A percentile compares a stretch with the other conserved stretches of the same genome.
phyloP scores from a whole-genome alignment of 345 rosid genomes.

The Garcia nutans region DNA sequence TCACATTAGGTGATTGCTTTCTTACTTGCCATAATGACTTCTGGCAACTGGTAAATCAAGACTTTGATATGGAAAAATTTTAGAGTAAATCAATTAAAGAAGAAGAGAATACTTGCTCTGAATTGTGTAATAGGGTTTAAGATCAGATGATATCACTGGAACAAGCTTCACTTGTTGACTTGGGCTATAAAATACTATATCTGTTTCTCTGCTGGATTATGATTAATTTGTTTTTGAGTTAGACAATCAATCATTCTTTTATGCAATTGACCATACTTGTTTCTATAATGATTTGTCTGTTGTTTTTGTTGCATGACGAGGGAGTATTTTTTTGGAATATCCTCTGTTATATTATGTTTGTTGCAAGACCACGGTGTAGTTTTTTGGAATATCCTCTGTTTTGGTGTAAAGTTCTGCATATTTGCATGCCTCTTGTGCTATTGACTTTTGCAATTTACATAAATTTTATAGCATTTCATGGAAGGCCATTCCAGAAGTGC shows the following conservation, averaged over 20 bases:
- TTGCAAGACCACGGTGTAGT: not conserved
- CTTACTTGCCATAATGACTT: not conserved
- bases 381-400: slow-evolving; percentile 1
- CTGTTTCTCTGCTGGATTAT: not conserved
- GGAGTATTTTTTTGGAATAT: too few relatives aligned
- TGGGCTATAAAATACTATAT: not conserved
- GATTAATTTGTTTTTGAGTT: not conserved
- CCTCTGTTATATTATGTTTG: not conserved
- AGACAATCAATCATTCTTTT: not conserved
- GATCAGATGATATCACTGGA: not conserved
- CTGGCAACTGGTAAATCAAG: not conserved
- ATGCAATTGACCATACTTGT: not conserved
- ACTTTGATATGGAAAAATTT: not conserved
- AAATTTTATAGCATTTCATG: slow-evolving; percentile 79
- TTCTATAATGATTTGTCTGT: not conserved
- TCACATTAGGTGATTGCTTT: not conserved
- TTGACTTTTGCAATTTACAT: slow-evolving; percentile 19
- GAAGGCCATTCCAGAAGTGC: slow-evolving; percentile 95
- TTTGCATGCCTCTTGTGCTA: slow-evolving; percentile 2
- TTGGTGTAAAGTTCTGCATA: not conserved
- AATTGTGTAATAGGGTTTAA: not conserved
- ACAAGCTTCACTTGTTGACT: not conserved
- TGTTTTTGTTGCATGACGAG: not conserved
- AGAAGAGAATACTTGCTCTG: not conserved
- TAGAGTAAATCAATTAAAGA: not conserved